Evolutionary conservation across 306 rosid genomes (phyloP).

Genomic region (Benincasa hispida): DNA sequence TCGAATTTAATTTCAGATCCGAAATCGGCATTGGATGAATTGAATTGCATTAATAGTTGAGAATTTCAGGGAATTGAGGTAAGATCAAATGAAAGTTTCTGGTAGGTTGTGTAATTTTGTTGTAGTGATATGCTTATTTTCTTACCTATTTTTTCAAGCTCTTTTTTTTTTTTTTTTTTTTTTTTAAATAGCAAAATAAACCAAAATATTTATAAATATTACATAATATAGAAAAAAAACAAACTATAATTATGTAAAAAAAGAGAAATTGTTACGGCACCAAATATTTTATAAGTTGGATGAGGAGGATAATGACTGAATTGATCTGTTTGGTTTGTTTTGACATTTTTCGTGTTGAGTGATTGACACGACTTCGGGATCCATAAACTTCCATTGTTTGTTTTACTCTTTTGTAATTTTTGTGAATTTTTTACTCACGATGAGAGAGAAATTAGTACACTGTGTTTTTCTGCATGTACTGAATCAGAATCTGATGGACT

Average conservation of each 20-base stretch:
- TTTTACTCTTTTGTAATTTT: background rate
- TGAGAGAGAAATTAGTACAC: background rate
- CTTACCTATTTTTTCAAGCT: no score
- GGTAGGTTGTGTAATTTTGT: no score
- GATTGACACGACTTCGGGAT: slow-evolving; percentile 32
- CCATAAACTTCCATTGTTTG: slow-evolving; percentile 4
- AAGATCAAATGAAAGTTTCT: background rate
- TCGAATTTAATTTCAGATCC: background rate
- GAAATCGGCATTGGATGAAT: background rate
- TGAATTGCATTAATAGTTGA: no score
- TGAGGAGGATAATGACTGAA: no score
- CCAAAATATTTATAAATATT: no score
- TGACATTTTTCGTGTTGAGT: slow-evolving; percentile 26
- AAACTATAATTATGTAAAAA: no score
- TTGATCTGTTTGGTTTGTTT: slow-evolving; percentile 18
- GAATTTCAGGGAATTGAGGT: background rate
- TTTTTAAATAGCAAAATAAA: no score
- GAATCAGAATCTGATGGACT: slow-evolving; percentile 3
- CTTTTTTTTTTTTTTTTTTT: no score
- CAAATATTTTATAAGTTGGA: no score
- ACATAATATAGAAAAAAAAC: no score
- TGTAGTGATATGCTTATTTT: no score
- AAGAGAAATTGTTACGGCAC: no score
- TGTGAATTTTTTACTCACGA: background rate
- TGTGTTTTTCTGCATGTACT: background rate